These are phyloP conservation scores for Buxus sempervirens DNA, from an alignment of 164 flowering plant genomes.

Conservation along the genomic window DNA sequence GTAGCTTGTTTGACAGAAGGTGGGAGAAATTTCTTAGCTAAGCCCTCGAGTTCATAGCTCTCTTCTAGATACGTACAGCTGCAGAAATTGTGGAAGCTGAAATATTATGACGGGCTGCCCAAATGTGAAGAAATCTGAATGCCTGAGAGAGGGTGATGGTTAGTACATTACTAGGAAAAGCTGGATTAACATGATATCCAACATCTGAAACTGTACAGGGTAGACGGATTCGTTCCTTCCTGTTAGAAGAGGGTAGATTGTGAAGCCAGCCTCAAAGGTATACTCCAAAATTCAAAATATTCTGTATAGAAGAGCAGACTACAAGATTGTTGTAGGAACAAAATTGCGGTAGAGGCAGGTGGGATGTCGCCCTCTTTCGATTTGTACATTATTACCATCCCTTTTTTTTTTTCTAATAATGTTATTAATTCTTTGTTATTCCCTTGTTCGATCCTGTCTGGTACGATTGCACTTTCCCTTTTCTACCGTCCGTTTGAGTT, in stretches of 20 bases:
- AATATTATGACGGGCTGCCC: background rate
- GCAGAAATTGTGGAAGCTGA: background rate
- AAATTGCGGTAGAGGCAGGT: background rate
- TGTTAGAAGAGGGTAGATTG: background rate
- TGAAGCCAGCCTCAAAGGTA: background rate
- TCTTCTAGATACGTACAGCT: too few species aligned
- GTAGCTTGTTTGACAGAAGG: background rate
- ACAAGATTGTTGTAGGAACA: background rate
- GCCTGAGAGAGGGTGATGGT: background rate
- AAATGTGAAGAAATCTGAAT: background rate
- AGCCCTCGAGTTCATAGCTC: background rate
- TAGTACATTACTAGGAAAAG: background rate
- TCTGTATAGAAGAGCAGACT: background rate
- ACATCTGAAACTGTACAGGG: background rate
- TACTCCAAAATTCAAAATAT: background rate
- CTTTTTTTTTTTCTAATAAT: too few species aligned
- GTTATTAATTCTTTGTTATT: too few species aligned
- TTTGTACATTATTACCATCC: background rate
- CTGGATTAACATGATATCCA: background rate
- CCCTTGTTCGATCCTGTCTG: too few species aligned
- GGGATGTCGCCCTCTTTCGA: background rate
- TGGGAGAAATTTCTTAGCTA: background rate
- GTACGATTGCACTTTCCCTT: too few species aligned
- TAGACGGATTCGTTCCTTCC: background rate
- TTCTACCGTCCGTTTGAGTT: too few species aligned